Conservation (phyloP, 164 flowering plant genomes). For the Tetracentron sinense region DNA sequence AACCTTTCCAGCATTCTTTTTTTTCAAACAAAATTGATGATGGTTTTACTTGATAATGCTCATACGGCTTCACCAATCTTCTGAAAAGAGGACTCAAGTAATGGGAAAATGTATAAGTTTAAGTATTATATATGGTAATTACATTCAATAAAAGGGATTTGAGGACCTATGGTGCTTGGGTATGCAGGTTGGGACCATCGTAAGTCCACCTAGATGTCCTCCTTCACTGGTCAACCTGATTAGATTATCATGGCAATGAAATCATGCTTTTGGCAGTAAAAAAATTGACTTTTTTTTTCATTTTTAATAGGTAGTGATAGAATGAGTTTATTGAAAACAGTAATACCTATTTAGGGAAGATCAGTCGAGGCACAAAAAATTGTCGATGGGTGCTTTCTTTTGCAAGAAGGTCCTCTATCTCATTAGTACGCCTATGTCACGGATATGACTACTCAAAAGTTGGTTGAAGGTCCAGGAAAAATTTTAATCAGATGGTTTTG, state of each 20-base stretch:
- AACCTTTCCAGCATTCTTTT: neutral
- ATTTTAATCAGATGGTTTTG: no score
- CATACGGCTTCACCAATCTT: no score
- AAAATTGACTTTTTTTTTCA: no score
- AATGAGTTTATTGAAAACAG: neutral
- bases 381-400: no score
- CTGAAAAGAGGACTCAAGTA: neutral
- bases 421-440: neutral
- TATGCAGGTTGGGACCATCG: neutral
- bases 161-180: neutral
- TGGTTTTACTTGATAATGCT: no score
- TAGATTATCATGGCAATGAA: neutral
- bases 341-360: neutral
- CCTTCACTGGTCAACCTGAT: neutral
- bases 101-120: neutral
- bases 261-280: no score
- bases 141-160: neutral
- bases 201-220: neutral
- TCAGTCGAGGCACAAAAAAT: neutral
- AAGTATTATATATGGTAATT: neutral
- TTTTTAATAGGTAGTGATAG: neutral
- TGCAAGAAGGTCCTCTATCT: neutral
- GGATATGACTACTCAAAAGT: neutral
- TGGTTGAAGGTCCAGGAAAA: no score
- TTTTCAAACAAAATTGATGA: no score